Conservation (phyloP, 2,329 filamentous ascomycete species). For the Fusarium sp. region DNA sequence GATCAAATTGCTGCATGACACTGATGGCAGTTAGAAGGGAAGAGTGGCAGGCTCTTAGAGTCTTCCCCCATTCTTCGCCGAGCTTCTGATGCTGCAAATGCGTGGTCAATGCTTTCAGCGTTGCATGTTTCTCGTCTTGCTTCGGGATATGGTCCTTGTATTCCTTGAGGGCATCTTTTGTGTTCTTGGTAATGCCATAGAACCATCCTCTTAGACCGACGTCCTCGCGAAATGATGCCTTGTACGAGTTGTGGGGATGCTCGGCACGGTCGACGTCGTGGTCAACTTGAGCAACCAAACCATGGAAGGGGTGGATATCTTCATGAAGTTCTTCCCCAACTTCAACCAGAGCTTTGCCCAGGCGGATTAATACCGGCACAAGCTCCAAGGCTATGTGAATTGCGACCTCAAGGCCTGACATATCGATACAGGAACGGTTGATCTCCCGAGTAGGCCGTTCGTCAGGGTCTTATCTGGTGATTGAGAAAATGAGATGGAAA, state of each 20-base stretch:
- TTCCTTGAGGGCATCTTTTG: background rate
- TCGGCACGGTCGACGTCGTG: background rate
- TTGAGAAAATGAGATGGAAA: too few species aligned
- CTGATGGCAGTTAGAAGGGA: background rate
- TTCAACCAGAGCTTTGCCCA: too few species aligned
- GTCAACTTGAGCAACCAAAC: background rate
- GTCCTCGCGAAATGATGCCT: background rate
- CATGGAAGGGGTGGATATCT: too few species aligned
- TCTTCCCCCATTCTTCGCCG: background rate
- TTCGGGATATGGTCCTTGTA: background rate
- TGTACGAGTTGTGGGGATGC: background rate
- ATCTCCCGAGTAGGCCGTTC: too few species aligned
- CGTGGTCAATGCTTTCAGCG: background rate
- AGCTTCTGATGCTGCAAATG: background rate
- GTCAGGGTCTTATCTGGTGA: too few species aligned
- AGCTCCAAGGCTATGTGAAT: too few species aligned
- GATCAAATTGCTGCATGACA: background rate
- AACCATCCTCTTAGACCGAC: background rate
- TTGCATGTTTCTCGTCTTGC: background rate
- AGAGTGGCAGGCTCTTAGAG: background rate
- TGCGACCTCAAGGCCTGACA: too few species aligned
- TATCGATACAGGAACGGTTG: too few species aligned
- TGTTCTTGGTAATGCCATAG: background rate
- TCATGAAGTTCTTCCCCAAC: too few species aligned
- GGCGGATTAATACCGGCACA: too few species aligned